Percentiles rank a stretch among this genome's conserved stretches.
Evolutionary conservation across 2,329 filamentous ascomycete genomes (phyloP).

Genomic region (Colletotrichum sp.): DNA sequence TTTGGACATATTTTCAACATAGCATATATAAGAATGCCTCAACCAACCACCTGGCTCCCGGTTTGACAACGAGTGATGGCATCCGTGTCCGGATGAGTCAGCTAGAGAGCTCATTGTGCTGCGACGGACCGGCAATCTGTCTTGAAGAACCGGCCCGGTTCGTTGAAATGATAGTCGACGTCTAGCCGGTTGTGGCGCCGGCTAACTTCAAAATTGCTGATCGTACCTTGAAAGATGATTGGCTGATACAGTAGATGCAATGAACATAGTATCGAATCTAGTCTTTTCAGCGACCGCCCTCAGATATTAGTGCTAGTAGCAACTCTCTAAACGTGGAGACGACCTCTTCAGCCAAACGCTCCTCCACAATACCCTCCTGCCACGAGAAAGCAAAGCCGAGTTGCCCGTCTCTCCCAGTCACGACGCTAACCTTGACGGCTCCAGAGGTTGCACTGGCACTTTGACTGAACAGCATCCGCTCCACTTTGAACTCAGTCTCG

Average conservation of each 20-base stretch:
- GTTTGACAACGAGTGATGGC: fast-evolving
- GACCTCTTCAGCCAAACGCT: background rate
- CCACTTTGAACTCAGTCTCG: background rate
- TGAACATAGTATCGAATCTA: background rate
- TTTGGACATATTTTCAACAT: background rate
- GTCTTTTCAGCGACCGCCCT: background rate
- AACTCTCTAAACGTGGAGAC: background rate
- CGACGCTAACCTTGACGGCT: background rate
- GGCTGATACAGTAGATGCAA: background rate
- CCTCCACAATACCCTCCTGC: background rate
- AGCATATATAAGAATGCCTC: background rate
- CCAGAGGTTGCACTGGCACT: background rate
- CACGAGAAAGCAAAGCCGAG: background rate
- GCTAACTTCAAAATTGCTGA: background rate
- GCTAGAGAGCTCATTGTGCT: background rate
- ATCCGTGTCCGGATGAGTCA: background rate
- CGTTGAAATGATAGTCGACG: background rate
- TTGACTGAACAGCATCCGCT: background rate
- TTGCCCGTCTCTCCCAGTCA: background rate
- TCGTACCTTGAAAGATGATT: background rate
- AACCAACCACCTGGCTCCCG: background rate
- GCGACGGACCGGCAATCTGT: background rate
- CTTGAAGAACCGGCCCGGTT: background rate
- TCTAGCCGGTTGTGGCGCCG: background rate
- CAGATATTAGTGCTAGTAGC: background rate